phyloP scores from a whole-genome alignment of 2,329 filamentous ascomycete genomes.

The Pseudogymnoascus sp. region DNA sequence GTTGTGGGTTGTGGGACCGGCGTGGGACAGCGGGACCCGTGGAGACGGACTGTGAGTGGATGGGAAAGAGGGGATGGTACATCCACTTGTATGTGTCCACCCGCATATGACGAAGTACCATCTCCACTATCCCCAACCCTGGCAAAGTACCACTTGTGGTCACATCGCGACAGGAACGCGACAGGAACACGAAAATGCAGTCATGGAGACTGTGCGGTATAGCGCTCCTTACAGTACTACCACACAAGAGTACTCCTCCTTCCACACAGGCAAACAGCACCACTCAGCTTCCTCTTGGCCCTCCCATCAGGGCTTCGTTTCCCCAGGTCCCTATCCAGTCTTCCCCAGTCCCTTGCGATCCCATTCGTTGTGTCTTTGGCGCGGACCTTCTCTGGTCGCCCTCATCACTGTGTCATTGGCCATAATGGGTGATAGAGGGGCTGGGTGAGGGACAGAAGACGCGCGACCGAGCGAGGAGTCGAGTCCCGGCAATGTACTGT shows the following conservation, averaged over 20 bases:
- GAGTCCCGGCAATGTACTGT: neutral
- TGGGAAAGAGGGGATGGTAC: neutral
- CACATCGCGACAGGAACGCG: slow-evolving; percentile 3
- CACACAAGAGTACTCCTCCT: neutral
- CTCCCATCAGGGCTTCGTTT: neutral
- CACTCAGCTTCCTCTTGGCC: neutral
- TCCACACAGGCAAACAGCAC: too few species aligned
- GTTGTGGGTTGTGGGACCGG: neutral
- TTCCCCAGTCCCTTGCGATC: neutral
- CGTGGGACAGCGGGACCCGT: neutral
- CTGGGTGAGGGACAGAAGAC: neutral
- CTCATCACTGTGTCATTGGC: neutral
- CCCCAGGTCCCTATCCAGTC: neutral
- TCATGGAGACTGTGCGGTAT: neutral
- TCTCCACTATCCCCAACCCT: neutral
- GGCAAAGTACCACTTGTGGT: neutral
- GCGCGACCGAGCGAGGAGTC: neutral
- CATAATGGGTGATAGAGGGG: neutral
- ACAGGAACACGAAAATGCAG: neutral
- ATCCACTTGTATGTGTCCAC: neutral
- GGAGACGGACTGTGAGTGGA: neutral
- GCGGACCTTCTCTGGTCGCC: neutral
- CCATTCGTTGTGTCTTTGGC: neutral
- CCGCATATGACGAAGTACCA: neutral
- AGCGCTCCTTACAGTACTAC: neutral